Conservation (phyloP, 495 filamentous ascomycete genomes). For the Annulohypoxylon bovei region DNA sequence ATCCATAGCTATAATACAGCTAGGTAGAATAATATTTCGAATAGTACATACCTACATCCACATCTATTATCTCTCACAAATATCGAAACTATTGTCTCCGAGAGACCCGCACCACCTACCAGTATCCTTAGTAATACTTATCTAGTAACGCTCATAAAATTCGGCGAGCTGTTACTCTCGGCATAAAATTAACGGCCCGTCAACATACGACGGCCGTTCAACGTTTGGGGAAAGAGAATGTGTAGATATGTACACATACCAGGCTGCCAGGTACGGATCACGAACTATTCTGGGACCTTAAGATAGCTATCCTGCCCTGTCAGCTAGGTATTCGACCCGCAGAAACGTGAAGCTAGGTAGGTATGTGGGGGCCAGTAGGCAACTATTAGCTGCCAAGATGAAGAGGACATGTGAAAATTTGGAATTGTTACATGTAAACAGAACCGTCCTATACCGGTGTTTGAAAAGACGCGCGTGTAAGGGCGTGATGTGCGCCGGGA, state of each 20-base stretch:
- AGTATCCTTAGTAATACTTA: constrained; percentile 30
- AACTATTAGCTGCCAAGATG: constrained; percentile 21
- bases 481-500: neutral
- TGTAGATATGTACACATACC: neutral
- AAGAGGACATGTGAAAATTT: constrained; percentile 28
- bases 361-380: constrained; percentile 9
- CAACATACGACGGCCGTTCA: constrained; percentile 16
- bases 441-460: neutral
- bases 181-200: constrained; percentile 28
- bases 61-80: neutral
- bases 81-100: neutral
- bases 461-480: constrained; percentile 11
- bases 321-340: constrained; percentile 11
- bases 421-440: constrained; percentile 16
- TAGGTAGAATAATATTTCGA: neutral
- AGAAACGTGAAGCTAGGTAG: neutral
- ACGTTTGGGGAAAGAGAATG: constrained; percentile 26
- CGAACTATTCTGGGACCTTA: neutral
- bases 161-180: constrained; percentile 14
- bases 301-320: neutral
- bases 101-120: constrained; percentile 14
- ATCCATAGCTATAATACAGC: neutral
- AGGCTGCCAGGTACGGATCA: neutral
- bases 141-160: neutral
- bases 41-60: neutral